phyloP scores from a whole-genome alignment of 164 flowering plant genomes.

The Liriodendron chinense region DNA sequence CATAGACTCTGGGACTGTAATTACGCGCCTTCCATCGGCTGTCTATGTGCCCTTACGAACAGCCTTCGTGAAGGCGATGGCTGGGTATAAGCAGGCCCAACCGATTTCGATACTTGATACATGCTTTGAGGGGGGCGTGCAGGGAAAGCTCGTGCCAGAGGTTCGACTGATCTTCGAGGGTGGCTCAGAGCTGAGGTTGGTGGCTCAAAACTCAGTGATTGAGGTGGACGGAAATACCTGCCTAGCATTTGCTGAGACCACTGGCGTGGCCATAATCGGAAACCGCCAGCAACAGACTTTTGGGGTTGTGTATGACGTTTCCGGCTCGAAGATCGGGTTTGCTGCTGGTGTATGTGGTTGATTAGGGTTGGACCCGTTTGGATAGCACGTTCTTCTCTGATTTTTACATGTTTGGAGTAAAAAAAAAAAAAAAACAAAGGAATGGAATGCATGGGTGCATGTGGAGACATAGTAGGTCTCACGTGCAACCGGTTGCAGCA shows the following conservation, averaged over 20 bases:
- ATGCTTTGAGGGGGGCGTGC: constrained; percentile 27
- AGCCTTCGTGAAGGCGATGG: constrained; percentile 31
- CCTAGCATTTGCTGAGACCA: constrained; percentile 36
- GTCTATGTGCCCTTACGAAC: constrained; percentile 28
- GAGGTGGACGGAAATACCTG: constrained; percentile 27
- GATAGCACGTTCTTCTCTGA: no score
- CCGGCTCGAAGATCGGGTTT: constrained; percentile 38
- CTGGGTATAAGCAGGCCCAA: constrained; percentile 24
- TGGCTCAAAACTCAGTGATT: constrained; percentile 21
- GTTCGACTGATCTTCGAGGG: constrained; percentile 34
- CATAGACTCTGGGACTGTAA: constrained; percentile 60
- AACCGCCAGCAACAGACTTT: constrained; percentile 42
- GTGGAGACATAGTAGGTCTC: no score
- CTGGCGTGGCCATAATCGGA: constrained; percentile 36
- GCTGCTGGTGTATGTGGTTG: constrained; percentile 35
- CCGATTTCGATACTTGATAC: constrained; percentile 39
- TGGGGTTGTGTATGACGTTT: constrained; percentile 34
- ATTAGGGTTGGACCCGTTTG: neutral
- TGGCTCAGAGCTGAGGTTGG: constrained; percentile 30
- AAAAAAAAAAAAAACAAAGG: no score
- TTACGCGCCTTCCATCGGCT: constrained; percentile 37
- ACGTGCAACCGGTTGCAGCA: no score
- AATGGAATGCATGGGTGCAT: no score
- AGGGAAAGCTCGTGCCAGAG: constrained; percentile 23
- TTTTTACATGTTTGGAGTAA: no score